Evolutionary conservation across 208 protist genomes (phyloP).

Genomic region (Trypanosomatidae sp.): DNA sequence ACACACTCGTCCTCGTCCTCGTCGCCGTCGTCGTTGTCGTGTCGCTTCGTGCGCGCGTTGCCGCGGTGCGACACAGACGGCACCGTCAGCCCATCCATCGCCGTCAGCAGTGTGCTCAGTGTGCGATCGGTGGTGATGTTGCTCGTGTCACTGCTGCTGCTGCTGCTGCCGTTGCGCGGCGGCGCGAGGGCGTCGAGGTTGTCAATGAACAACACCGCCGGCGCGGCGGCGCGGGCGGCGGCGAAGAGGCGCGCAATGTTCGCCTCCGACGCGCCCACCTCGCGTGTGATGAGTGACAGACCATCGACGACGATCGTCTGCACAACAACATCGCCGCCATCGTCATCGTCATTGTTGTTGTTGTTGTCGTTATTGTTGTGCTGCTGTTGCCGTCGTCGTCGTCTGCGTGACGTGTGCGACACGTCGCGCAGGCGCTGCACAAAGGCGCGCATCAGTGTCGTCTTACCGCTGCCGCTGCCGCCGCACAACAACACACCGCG

Average conservation of each 20-base stretch:
- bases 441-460: slow-evolving; percentile 47
- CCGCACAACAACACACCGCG: slow-evolving; percentile 75
- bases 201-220: slow-evolving; percentile 83
- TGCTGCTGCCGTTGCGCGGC: slow-evolving; percentile 26
- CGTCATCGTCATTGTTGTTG: not conserved
- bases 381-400: too few species aligned
- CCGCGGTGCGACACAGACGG: not conserved
- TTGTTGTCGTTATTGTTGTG: slow-evolving; percentile 2
- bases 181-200: slow-evolving; percentile 86
- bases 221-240: slow-evolving; percentile 42
- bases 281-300: slow-evolving; percentile 73
- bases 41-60: not conserved
- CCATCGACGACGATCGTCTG: slow-evolving; percentile 63
- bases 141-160: slow-evolving; percentile 15
- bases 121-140: slow-evolving; percentile 69
- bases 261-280: slow-evolving; percentile 78
- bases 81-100: slow-evolving; percentile 81
- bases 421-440: slow-evolving; percentile 22
- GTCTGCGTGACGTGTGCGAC: too few species aligned
- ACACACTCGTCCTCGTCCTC: slow-evolving; percentile 1
- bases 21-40: slow-evolving; percentile 1
- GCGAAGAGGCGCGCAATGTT: slow-evolving; percentile 78
- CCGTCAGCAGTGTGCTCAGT: slow-evolving; percentile 82
- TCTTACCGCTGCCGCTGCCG: slow-evolving; percentile 75
- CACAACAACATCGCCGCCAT: too few species aligned